Evolutionary conservation across 148 eudicot genomes (phyloP).

Genomic region (Heliosperma pusillum): DNA sequence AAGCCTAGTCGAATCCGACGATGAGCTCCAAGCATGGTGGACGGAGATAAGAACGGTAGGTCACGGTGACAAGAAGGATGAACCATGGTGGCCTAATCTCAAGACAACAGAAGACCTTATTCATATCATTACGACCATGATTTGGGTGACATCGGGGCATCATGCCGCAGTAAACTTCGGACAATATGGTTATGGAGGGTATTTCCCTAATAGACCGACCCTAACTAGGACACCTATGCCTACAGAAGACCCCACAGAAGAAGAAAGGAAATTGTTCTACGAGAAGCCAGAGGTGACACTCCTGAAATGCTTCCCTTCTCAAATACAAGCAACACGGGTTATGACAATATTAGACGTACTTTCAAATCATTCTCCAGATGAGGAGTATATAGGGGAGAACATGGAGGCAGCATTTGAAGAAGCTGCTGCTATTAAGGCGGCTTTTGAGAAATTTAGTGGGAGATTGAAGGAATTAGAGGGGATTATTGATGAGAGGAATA

Average conservation of each 20-base stretch:
- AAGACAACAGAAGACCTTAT: constrained; percentile 45
- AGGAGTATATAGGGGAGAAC: constrained; percentile 56
- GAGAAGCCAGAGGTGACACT: constrained; percentile 40
- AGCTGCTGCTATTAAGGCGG: constrained; percentile 39
- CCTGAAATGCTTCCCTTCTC: constrained; percentile 51
- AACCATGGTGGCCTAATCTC: constrained; percentile 69
- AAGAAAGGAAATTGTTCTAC: constrained; percentile 32
- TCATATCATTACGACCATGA: constrained; percentile 54
- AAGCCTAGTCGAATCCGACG: constrained; percentile 34
- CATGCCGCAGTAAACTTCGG: constrained; percentile 80
- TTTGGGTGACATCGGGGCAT: constrained; percentile 75
- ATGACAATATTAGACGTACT: constrained; percentile 59
- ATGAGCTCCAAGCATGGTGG: constrained; percentile 80
- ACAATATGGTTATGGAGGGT: constrained; percentile 59
- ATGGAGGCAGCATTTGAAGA: constrained; percentile 41
- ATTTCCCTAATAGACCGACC: constrained; percentile 64
- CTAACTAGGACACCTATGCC: constrained; percentile 54
- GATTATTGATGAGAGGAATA: constrained; percentile 53
- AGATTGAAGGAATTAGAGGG: constrained; percentile 53
- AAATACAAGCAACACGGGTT: constrained; percentile 48
- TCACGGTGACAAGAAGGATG: constrained; percentile 61
- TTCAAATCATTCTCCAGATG: constrained; percentile 56
- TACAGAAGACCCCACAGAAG: constrained; percentile 41
- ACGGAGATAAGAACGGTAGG: constrained; percentile 49
- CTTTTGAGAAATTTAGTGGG: constrained; percentile 47